Evolutionary conservation across 1,139 yeast species (phyloP).

Genomic region (Candida glucosophila): DNA sequence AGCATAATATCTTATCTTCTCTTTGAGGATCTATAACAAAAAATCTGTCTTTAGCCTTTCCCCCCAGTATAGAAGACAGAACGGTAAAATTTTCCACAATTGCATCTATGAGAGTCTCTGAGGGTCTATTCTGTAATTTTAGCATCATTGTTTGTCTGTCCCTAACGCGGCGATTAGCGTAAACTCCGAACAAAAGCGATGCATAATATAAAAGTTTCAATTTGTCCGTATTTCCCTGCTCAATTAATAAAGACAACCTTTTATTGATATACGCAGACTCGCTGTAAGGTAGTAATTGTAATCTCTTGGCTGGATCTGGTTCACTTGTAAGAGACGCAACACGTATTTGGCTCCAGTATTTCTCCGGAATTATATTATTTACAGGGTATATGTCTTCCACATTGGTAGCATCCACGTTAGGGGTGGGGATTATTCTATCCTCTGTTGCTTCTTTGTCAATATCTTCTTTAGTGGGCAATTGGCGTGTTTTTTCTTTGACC

Average conservation of each 20-base stretch:
- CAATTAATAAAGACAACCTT: conserved; percentile 34
- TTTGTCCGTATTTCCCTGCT: conserved; percentile 43
- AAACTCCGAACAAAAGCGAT: conserved; percentile 72
- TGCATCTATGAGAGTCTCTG: conserved; percentile 69
- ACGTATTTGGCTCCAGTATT: conserved; percentile 58
- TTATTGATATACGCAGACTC: conserved; percentile 47
- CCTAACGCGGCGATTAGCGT: conserved; percentile 58
- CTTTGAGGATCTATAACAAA: conserved; percentile 76
- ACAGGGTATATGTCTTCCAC: conserved; percentile 81
- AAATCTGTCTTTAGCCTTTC: conserved; percentile 65
- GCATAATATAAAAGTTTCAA: conserved; percentile 70
- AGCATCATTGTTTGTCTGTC: conserved; percentile 55
- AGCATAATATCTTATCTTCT: conserved; percentile 81
- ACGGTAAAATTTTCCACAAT: conserved; percentile 64
- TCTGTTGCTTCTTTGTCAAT: conserved; percentile 43
- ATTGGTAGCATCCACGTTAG: conserved; percentile 64
- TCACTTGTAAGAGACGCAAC: conserved; percentile 49
- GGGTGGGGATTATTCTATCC: conserved; percentile 79
- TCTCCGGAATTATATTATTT: conserved; percentile 56
- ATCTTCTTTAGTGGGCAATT: conserved; percentile 62
- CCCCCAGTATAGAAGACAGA: conserved; percentile 54
- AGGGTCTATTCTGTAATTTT: conserved; percentile 52
- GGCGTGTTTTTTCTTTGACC: conserved; percentile 62
- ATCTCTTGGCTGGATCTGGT: conserved; percentile 35
- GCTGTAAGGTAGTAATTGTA: conserved; percentile 54